Percentiles rank a stretch among this genome's conserved stretches.
These are phyloP conservation scores for Hymenotorrendiella dingleyae DNA, from an alignment of 2,329 filamentous ascomycete genomes.

Conservation along the genomic window DNA sequence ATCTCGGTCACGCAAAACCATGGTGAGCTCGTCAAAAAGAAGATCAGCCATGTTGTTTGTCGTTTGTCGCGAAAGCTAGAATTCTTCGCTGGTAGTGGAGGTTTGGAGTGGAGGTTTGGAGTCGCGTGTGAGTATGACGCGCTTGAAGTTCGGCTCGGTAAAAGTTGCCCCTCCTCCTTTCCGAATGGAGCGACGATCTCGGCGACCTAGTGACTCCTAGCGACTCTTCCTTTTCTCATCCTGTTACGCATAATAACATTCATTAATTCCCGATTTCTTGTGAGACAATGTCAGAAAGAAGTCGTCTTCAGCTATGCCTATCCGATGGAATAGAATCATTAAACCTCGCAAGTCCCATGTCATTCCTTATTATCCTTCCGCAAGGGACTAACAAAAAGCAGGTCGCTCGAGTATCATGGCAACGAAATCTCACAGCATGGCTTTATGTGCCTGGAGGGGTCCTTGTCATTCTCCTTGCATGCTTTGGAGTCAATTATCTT, in stretches of 20 bases:
- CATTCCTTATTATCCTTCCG: too few relatives aligned
- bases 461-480: constrained; percentile 34
- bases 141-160: constrained; percentile 7
- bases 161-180: constrained; percentile 4
- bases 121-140: constrained; percentile 2
- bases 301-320: background rate
- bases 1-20: constrained; percentile 26
- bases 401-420: constrained; percentile 27
- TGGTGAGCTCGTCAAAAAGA: constrained; percentile 20
- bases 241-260: background rate
- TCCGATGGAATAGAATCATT: constrained; percentile 24
- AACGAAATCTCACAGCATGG: constrained; percentile 37
- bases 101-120: too few relatives aligned
- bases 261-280: background rate
- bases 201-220: too few relatives aligned
- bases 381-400: constrained; percentile 16
- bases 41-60: constrained; percentile 20
- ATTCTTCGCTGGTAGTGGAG: constrained; percentile 14
- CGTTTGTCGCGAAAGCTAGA: constrained; percentile 12
- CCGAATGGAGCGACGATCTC: background rate
- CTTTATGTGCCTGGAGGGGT: constrained; percentile 43
- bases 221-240: background rate
- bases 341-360: constrained; percentile 18
- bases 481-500: constrained; percentile 36
- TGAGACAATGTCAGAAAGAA: constrained; percentile 13